Conservation (phyloP, 192 early-diverging fungal genomes). For the Backusella sp. region DNA sequence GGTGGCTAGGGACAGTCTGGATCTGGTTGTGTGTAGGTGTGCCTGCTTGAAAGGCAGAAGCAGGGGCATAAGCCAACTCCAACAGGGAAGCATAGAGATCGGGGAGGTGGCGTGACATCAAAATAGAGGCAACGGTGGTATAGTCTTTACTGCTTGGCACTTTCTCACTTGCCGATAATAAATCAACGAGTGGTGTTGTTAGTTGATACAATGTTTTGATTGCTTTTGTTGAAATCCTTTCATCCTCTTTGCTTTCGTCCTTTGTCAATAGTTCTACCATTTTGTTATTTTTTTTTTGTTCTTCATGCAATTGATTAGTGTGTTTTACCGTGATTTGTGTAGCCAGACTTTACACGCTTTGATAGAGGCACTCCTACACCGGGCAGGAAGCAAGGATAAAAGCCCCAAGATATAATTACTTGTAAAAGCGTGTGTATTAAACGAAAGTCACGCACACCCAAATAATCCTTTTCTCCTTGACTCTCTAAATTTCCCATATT, state of each 20-base stretch:
- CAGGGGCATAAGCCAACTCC: slow-evolving; percentile 67
- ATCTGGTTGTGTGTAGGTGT: not conserved
- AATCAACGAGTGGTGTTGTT: slow-evolving; percentile 14
- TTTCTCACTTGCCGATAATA: slow-evolving; percentile 8
- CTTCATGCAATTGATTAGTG: not conserved
- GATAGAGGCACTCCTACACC: slow-evolving; percentile 70
- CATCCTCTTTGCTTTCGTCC: not conserved
- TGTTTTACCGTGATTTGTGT: slow-evolving; percentile 41
- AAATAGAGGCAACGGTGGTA: slow-evolving; percentile 56
- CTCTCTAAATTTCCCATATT: not conserved
- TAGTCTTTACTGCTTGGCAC: slow-evolving; percentile 22
- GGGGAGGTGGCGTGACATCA: slow-evolving; percentile 53
- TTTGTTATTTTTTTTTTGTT: not conserved
- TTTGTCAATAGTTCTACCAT: slow-evolving; percentile 12
- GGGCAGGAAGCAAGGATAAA: slow-evolving; percentile 62
- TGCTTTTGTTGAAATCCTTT: not conserved
- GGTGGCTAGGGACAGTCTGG: not conserved
- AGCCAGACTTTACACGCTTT: slow-evolving; percentile 57
- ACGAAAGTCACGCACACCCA: slow-evolving; percentile 62
- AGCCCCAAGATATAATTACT: slow-evolving; percentile 63
- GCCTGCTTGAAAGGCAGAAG: slow-evolving; percentile 28
- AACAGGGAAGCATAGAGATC: slow-evolving; percentile 70
- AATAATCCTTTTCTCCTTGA: slow-evolving; percentile 20
- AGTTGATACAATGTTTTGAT: not conserved
- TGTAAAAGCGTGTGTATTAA: slow-evolving; percentile 65